Evolutionary conservation across 139 green algal genomes (phyloP).

Genomic region (Parachlorella kessleri): DNA sequence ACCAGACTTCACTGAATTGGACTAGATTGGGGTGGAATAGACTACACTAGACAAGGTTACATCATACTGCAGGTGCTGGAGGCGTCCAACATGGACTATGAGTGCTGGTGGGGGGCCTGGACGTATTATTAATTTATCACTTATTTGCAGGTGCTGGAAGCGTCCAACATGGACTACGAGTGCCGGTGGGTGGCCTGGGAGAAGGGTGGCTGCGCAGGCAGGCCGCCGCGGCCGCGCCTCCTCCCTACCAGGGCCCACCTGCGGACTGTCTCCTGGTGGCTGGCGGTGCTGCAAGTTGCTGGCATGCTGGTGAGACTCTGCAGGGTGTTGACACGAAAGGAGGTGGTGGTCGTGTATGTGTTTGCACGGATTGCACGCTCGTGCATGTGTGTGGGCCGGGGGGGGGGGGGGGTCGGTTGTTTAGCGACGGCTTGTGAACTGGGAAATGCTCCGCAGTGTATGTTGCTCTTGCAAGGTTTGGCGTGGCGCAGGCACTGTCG

Average conservation of each 20-base stretch:
- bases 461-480: too few relatives aligned
- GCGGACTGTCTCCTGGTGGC: constrained; percentile 1
- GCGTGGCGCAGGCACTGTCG: too few relatives aligned
- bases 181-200: background rate
- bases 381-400: too few relatives aligned
- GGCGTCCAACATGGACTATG: constrained; percentile 3
- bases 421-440: too few relatives aligned
- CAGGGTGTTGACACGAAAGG: too few relatives aligned
- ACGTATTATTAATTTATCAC: background rate
- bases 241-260: background rate
- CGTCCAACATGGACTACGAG: background rate
- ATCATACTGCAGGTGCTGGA: background rate
- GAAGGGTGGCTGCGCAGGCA: background rate
- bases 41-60: too few relatives aligned
- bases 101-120: background rate
- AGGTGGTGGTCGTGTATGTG: too few relatives aligned
- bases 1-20: too few relatives aligned
- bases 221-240: background rate
- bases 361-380: too few relatives aligned
- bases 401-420: too few relatives aligned
- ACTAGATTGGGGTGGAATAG: too few relatives aligned
- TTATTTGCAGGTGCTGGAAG: background rate
- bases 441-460: too few relatives aligned
- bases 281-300: background rate
- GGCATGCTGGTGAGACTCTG: constrained; percentile 19